A percentile compares a stretch with the other conserved stretches of the same genome.
phyloP scores from a whole-genome alignment of 2,329 filamentous ascomycete species.

The Monilinia aucupariae region DNA sequence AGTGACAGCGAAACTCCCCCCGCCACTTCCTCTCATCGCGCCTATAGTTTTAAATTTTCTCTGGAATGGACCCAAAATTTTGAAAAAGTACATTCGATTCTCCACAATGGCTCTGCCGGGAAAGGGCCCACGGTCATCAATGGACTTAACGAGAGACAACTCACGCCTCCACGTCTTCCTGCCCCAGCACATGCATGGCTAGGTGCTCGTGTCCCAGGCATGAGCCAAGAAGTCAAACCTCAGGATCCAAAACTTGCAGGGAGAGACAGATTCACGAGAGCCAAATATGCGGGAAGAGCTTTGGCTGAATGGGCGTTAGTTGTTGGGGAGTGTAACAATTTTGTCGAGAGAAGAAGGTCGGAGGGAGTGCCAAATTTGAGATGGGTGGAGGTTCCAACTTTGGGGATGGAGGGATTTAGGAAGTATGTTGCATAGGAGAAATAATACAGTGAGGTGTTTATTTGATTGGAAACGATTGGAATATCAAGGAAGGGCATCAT shows the following conservation, averaged over 20 bases:
- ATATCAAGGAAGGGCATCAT: background rate
- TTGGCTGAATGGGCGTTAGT: constrained; percentile 74
- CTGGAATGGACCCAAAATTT: constrained; percentile 56
- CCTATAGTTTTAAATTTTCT: constrained; percentile 68
- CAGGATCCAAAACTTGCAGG: constrained; percentile 27
- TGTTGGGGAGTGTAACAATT: constrained; percentile 73
- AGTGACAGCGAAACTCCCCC: constrained; percentile 50
- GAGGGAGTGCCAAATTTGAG: constrained; percentile 64
- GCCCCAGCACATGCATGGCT: constrained; percentile 63
- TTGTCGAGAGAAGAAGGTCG: constrained; percentile 67
- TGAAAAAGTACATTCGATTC: constrained; percentile 33
- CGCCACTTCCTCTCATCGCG: constrained; percentile 40
- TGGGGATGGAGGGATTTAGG: constrained; percentile 59
- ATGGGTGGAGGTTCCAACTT: constrained; percentile 63
- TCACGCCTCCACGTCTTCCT: constrained; percentile 64
- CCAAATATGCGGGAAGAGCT: constrained; percentile 64
- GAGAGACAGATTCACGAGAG: constrained; percentile 34
- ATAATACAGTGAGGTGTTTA: background rate
- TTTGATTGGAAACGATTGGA: background rate
- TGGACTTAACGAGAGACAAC: constrained; percentile 46
- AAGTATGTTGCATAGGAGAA: constrained; percentile 25
- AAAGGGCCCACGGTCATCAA: constrained; percentile 11
- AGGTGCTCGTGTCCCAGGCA: constrained; percentile 35
- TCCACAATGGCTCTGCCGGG: constrained; percentile 8
- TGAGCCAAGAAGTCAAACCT: constrained; percentile 27